phyloP scores from a whole-genome alignment of 2,329 filamentous ascomycete species.

The Davidsoniella eucalypti region DNA sequence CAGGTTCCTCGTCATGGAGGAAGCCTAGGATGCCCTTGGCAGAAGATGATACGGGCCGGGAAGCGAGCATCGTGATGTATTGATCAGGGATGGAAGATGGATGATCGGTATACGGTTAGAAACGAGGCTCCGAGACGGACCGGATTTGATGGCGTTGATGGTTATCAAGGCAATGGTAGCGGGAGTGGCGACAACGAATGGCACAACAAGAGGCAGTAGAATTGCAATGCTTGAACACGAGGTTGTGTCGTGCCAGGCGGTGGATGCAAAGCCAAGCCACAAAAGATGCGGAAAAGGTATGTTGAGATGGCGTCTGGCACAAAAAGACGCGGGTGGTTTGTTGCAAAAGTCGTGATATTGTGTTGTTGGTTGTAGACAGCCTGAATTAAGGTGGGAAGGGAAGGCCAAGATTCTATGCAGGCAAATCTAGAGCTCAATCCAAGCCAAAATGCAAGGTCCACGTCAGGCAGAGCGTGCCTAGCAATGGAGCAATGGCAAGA shows the following conservation, averaged over 20 bases:
- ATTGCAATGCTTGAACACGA: too few species aligned
- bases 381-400: neutral
- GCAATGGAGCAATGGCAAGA: slow-evolving; percentile 1
- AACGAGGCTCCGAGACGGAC: slow-evolving; percentile 9
- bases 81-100: neutral
- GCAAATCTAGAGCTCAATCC: neutral
- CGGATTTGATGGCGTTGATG: slow-evolving; percentile 13
- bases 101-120: neutral
- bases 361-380: too few species aligned
- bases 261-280: too few species aligned
- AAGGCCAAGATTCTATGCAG: neutral
- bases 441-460: slow-evolving; percentile 19
- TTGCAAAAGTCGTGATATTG: too few species aligned
- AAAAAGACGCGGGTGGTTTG: too few species aligned
- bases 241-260: too few species aligned
- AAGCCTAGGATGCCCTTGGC: slow-evolving; percentile 92
- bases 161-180: slow-evolving; percentile 8
- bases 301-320: too few species aligned
- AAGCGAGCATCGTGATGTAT: slow-evolving; percentile 56
- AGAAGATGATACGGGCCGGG: slow-evolving; percentile 85
- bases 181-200: neutral
- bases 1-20: slow-evolving; percentile 81
- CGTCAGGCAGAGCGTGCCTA: slow-evolving; percentile 28
- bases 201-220: neutral
- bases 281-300: too few species aligned